A percentile compares a stretch with the other conserved stretches of the same genome.
phyloP scores from a whole-genome alignment of 345 rosid species.

The Kandelia obovata region DNA sequence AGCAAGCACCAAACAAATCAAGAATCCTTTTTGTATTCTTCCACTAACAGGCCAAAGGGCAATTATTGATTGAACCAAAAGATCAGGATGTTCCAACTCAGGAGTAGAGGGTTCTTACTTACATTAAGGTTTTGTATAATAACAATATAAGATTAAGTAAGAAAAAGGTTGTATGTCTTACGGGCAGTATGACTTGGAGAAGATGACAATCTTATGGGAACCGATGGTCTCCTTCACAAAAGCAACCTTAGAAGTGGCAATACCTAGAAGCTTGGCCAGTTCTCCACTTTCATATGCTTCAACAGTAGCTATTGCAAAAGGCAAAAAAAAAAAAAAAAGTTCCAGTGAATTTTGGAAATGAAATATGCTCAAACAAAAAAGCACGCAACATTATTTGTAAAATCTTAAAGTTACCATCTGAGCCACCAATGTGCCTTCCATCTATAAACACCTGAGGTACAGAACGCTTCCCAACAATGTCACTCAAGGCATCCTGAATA shows the following conservation, averaged over 20 bases:
- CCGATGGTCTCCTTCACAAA: constrained; percentile 75
- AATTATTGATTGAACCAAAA: background rate
- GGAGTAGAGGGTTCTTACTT: background rate
- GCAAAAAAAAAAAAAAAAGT: constrained; percentile 4
- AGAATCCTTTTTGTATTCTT: background rate
- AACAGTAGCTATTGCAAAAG: constrained; percentile 54
- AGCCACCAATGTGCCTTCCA: constrained; percentile 88
- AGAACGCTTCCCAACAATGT: constrained; percentile 62
- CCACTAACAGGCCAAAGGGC: background rate
- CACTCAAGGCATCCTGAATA: constrained; percentile 66
- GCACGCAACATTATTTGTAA: background rate
- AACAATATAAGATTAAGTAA: background rate
- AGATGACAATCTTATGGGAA: constrained; percentile 84
- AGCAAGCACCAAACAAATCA: background rate
- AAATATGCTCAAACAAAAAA: background rate
- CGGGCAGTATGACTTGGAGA: constrained; percentile 99
- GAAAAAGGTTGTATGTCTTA: constrained; percentile 24
- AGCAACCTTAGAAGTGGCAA: constrained; percentile 35
- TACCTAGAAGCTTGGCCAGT: constrained; percentile 62
- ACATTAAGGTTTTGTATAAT: background rate
- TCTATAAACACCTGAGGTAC: constrained; percentile 91
- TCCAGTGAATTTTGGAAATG: background rate
- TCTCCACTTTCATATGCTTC: constrained; percentile 74
- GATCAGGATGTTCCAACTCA: no score
- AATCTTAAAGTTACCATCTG: constrained; percentile 55